phyloP scores from a whole-genome alignment of 306 rosid genomes.

The Casuarina cunninghamiana region DNA sequence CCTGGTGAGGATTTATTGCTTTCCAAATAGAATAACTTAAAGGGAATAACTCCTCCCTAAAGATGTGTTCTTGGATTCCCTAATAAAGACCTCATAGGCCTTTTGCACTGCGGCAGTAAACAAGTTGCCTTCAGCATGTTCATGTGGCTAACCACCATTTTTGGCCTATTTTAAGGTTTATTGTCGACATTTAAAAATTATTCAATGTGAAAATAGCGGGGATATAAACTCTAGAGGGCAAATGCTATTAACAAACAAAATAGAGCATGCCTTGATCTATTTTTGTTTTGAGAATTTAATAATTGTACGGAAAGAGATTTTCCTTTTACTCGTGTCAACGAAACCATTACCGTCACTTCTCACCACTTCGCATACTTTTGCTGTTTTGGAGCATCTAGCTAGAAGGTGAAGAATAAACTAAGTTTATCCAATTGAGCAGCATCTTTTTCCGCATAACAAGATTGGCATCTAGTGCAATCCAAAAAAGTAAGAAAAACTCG shows the following conservation, averaged over 20 bases:
- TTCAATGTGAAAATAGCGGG: background rate
- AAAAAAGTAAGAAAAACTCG: background rate
- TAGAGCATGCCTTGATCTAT: background rate
- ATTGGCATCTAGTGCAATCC: background rate
- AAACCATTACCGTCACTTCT: background rate
- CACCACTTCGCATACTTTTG: background rate
- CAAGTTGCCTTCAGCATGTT: constrained; percentile 20
- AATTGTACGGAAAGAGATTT: background rate
- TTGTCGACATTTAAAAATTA: too few relatives aligned
- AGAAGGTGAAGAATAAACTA: background rate
- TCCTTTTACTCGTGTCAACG: background rate
- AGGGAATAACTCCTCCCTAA: constrained; percentile 27
- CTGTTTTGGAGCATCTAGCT: background rate
- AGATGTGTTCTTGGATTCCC: constrained; percentile 21
- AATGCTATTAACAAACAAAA: background rate
- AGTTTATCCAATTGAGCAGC: background rate
- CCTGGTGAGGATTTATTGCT: constrained; percentile 24
- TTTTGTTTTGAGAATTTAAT: background rate
- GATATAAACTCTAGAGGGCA: background rate
- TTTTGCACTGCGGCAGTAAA: constrained; percentile 9
- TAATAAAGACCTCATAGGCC: constrained; percentile 19
- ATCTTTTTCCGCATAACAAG: background rate
- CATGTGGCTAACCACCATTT: constrained; percentile 32
- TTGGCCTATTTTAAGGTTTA: constrained; percentile 30
- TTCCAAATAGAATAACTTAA: constrained; percentile 20